Percentiles rank a stretch among this genome's conserved stretches.
phyloP scores from a whole-genome alignment of 1,284 basidiomycete species.

The Cutaneotrichosporon daszewskae region DNA sequence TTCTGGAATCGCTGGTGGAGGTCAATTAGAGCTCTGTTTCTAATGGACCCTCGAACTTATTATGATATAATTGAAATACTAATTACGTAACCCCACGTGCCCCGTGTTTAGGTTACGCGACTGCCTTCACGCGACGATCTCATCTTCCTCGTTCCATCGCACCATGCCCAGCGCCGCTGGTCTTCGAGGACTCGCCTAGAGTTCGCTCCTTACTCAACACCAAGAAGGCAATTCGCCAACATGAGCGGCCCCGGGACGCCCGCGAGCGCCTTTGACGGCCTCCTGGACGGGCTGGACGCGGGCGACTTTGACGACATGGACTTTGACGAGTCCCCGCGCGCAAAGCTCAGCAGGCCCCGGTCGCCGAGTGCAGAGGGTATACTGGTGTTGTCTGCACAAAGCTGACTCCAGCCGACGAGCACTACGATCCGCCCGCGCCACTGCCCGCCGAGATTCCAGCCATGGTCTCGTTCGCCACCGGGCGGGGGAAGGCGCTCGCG shows the following conservation, averaged over 20 bases:
- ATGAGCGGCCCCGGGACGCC: too few species aligned
- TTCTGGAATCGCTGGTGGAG: too few species aligned
- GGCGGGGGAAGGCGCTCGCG: slow-evolving; percentile 19
- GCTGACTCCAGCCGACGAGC: slow-evolving; percentile 2
- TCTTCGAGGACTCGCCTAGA: too few species aligned
- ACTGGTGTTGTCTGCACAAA: neutral
- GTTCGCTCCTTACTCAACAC: too few species aligned
- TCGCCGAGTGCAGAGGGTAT: too few species aligned
- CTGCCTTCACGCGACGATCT: too few species aligned
- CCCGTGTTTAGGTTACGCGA: slow-evolving; percentile 10
- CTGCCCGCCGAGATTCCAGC: slow-evolving; percentile 13
- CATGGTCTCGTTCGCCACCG: slow-evolving; percentile 30
- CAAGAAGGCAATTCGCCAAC: too few species aligned
- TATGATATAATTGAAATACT: too few species aligned
- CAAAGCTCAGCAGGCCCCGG: too few species aligned
- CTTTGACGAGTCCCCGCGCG: slow-evolving; percentile 11
- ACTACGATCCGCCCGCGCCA: slow-evolving; percentile 5
- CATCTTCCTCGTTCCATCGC: neutral
- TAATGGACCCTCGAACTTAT: too few species aligned
- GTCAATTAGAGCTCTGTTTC: too few species aligned
- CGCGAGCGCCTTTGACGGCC: slow-evolving; percentile 13
- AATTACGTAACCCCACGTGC: too few species aligned
- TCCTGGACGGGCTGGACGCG: slow-evolving; percentile 30
- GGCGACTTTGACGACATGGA: slow-evolving; percentile 37
- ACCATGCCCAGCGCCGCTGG: neutral